A percentile compares a stretch with the other conserved stretches of the same genome.
phyloP scores from a whole-genome alignment of 495 filamentous ascomycete genomes.

The Hypomontagnella monticulosa region DNA sequence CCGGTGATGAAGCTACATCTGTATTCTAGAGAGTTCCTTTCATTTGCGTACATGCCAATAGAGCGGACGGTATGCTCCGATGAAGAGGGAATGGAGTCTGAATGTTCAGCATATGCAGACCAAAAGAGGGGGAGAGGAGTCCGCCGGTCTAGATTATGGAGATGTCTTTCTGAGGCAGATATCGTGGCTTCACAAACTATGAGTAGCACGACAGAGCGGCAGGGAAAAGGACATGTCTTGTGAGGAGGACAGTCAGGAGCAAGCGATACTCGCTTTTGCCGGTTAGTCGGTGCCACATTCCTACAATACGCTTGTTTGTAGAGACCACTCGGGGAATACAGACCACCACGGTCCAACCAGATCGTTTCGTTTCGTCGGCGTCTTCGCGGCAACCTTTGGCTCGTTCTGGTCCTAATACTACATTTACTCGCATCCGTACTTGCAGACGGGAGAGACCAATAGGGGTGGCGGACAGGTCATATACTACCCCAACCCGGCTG shows the following conservation, averaged over 20 bases:
- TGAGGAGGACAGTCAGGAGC: neutral
- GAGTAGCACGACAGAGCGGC: neutral
- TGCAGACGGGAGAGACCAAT: slow-evolving; percentile 29
- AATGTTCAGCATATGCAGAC: neutral
- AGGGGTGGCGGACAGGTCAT: neutral
- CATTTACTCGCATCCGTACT: slow-evolving; percentile 9
- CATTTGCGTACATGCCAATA: neutral
- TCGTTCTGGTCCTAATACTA: slow-evolving; percentile 6
- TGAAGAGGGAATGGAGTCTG: neutral
- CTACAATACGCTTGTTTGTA: slow-evolving; percentile 27
- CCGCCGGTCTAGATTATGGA: neutral
- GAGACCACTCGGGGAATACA: slow-evolving; percentile 31
- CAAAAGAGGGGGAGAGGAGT: neutral
- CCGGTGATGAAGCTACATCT: slow-evolving; percentile 7
- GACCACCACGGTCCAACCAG: slow-evolving; percentile 20
- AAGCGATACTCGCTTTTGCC: slow-evolving; percentile 4
- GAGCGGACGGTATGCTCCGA: slow-evolving; percentile 11
- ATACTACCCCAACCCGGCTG: slow-evolving; percentile 12
- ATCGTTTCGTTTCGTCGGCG: slow-evolving; percentile 7
- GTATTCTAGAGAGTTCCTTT: slow-evolving; percentile 8
- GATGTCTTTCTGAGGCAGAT: neutral
- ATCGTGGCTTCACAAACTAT: slow-evolving; percentile 22
- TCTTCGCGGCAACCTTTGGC: slow-evolving; percentile 17
- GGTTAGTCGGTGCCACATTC: slow-evolving; percentile 29
- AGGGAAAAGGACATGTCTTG: neutral